Evolutionary conservation across 108 stramenopile species (phyloP), one percentile per base, ranked within the genome.

Genomic region (Craspedostauros australis): DNA sequence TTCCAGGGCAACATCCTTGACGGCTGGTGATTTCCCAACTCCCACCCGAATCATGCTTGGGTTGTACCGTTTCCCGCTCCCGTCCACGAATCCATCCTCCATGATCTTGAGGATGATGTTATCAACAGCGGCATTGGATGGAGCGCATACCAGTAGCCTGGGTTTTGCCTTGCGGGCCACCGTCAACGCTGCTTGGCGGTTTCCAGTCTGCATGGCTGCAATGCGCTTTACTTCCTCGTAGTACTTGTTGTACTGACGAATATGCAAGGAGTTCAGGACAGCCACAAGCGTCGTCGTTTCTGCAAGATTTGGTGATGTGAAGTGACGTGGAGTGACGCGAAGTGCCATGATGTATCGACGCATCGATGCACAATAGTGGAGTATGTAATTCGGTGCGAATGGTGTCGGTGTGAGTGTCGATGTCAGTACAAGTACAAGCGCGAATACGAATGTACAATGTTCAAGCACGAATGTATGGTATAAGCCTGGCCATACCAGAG

Each of bases 51-150:
- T 81, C 23, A 99, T 84, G 29, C 79, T 66, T 1, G 99, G 99
- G 60, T 86, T 92, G 70, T 98, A 99, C 22, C 83, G 60, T 46
- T 55, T 42, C 0, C 92, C 95, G 36, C 64, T 65, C n/a, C 97
- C 96, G 57, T 98, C 99, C 2, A 90, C 50, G 46, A 98, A 98
- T 27, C 93, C 90, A 41, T 84, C 83, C 31, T 73, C 72, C 79
- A 96, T 77, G 43, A 99, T 88, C 49, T 95, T 94, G 18, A 88
- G 44, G 16, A 98, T 81, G 18, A 99, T 75, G 54, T 98, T 96
- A 71, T 99, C 99, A 9, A 99, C 96, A 2, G 96, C 99, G 5
- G 90, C 92, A 70, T 99, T 99, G 37, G 87, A 90, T 0, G 98
- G 99, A 5, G 99, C 98, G 50, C 86, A 88, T 7, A 98, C 93